Percentiles rank a stretch among this genome's conserved stretches.
phyloP scores from a whole-genome alignment of 768 basidiomycete species.

The Boletellus ananas region DNA sequence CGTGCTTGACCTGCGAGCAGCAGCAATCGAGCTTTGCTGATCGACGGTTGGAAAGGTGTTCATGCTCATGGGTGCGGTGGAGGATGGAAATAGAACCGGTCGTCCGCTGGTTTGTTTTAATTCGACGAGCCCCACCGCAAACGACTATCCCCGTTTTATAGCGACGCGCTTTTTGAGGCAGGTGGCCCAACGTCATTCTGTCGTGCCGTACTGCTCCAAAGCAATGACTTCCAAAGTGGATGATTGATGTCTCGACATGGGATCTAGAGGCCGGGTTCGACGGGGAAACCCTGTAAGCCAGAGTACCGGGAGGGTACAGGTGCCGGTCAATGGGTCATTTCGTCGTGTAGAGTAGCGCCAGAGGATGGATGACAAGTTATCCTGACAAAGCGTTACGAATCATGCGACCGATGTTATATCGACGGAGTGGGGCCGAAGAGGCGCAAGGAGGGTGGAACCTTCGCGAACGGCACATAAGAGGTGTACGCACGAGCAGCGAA shows the following conservation, averaged over 20 bases:
- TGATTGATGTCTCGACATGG: background rate
- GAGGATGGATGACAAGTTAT: background rate
- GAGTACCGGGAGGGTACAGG: background rate
- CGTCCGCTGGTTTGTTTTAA: background rate
- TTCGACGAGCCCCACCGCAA: background rate
- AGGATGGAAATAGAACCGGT: background rate
- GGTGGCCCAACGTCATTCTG: background rate
- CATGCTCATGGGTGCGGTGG: background rate
- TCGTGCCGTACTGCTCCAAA: background rate
- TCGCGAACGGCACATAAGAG: too few species aligned
- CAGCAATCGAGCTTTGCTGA: background rate
- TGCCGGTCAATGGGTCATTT: background rate
- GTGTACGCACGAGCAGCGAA: background rate
- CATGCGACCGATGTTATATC: background rate
- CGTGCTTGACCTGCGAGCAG: background rate
- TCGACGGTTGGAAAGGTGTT: constrained; percentile 4
- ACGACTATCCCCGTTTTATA: constrained; percentile 11
- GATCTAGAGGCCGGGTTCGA: constrained; percentile 3
- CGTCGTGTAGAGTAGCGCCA: background rate
- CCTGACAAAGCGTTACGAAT: constrained; percentile 9
- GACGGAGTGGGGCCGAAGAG: background rate
- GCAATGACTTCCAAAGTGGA: constrained; percentile 1
- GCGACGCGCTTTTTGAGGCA: background rate
- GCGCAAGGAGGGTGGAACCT: background rate
- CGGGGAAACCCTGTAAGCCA: background rate